Percentiles rank a stretch among this genome's conserved stretches.
These are phyloP conservation scores for Castanea crenata DNA, from an alignment of 306 rosid species.

Conservation along the genomic window DNA sequence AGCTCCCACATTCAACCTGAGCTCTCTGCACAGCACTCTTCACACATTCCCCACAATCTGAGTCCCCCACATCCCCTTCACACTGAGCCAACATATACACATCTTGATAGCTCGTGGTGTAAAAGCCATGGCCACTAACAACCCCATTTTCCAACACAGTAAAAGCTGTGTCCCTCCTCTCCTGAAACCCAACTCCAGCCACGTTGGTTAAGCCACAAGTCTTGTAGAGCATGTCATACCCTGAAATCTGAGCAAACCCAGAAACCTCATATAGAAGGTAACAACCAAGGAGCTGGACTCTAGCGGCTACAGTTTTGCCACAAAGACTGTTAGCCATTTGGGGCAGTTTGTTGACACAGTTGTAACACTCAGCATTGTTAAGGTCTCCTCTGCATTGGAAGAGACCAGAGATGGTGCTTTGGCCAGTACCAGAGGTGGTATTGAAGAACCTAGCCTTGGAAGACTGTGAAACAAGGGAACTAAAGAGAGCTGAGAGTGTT, in stretches of 20 bases:
- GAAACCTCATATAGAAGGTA: constrained; percentile 73
- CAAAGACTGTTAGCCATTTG: constrained; percentile 53
- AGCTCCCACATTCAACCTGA: constrained; percentile 81
- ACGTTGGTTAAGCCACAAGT: constrained; percentile 62
- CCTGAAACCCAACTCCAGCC: constrained; percentile 78
- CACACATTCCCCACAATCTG: constrained; percentile 83
- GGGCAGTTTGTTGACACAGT: constrained; percentile 77
- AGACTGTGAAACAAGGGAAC: constrained; percentile 70
- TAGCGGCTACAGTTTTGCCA: constrained; percentile 72
- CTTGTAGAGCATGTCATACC: constrained; percentile 76
- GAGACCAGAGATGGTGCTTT: constrained; percentile 61
- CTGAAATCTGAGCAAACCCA: constrained; percentile 82
- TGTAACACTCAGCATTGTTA: constrained; percentile 64
- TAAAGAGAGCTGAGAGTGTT: constrained; percentile 71
- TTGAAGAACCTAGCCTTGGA: constrained; percentile 71
- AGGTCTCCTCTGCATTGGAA: constrained; percentile 96
- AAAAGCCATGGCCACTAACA: constrained; percentile 75
- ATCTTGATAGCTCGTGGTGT: constrained; percentile 63
- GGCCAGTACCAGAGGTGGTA: constrained; percentile 62
- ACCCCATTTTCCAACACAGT: constrained; percentile 77
- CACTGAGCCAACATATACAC: constrained; percentile 86
- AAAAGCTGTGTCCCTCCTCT: constrained; percentile 77
- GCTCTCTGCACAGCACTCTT: constrained; percentile 77
- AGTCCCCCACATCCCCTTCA: constrained; percentile 86
- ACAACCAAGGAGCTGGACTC: constrained; percentile 85